phyloP scores from a whole-genome alignment of 2,329 filamentous ascomycete genomes.

The Epichloe bromicola region DNA sequence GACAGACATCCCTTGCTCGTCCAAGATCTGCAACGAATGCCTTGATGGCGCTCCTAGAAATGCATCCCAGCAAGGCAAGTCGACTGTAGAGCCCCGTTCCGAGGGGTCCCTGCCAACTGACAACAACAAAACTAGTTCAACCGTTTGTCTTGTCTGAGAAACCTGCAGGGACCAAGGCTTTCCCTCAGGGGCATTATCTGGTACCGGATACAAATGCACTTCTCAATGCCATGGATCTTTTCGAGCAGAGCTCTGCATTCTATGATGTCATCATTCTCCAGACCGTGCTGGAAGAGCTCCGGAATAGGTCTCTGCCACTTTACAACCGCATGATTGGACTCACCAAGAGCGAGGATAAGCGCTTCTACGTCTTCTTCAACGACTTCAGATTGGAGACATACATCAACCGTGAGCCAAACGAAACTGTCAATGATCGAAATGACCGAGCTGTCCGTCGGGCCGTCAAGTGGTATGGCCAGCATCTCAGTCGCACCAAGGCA shows the following conservation, averaged over 20 bases:
- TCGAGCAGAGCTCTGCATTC: slow-evolving; percentile 83
- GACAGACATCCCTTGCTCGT: slow-evolving; percentile 95
- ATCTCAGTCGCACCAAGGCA: slow-evolving; percentile 54
- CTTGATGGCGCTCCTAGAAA: slow-evolving; percentile 62
- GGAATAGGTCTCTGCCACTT: slow-evolving; percentile 82
- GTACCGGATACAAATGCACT: slow-evolving; percentile 94
- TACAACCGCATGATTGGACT: slow-evolving; percentile 87
- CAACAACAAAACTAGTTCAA: slow-evolving; percentile 36
- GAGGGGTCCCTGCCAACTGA: neutral
- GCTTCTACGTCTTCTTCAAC: slow-evolving; percentile 98
- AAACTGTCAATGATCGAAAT: slow-evolving; percentile 93
- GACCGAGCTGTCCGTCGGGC: slow-evolving; percentile 80
- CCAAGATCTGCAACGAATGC: slow-evolving; percentile 70
- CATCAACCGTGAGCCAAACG: slow-evolving; percentile 57
- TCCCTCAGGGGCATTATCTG: slow-evolving; percentile 85
- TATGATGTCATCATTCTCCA: slow-evolving; percentile 96
- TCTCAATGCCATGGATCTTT: slow-evolving; percentile 90
- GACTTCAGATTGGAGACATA: slow-evolving; percentile 92
- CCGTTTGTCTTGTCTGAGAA: slow-evolving; percentile 83
- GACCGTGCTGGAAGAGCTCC: slow-evolving; percentile 90
- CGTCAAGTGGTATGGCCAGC: slow-evolving; percentile 80
- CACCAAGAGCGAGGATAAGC: slow-evolving; percentile 91
- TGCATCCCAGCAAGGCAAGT: slow-evolving; percentile 61
- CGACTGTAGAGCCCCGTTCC: neutral
- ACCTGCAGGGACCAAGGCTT: slow-evolving; percentile 70